Conservation (phyloP, 2,329 filamentous ascomycete species). For the Stemphylium vesicarium region DNA sequence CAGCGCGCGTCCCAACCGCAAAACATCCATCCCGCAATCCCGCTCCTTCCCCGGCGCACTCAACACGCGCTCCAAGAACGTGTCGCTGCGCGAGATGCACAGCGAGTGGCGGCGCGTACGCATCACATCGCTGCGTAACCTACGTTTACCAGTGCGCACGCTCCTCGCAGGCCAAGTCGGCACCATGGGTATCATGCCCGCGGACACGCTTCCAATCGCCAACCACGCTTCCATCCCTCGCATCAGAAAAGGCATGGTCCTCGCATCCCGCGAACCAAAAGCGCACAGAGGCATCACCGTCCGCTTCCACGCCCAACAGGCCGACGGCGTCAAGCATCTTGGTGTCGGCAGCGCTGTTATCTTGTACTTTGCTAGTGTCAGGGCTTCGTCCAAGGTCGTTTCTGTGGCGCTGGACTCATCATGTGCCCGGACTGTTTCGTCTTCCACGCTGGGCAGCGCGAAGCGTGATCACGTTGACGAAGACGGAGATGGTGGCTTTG, state of each 20-base stretch:
- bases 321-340: constrained; percentile 67
- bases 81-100: constrained; percentile 22
- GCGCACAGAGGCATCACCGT: constrained; percentile 61
- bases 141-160: constrained; percentile 79
- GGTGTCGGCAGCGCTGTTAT: constrained; percentile 74
- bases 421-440: no score
- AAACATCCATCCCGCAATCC: constrained; percentile 48
- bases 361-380: constrained; percentile 85
- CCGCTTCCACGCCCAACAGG: constrained; percentile 62
- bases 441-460: constrained; percentile 2
- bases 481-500: constrained; percentile 55
- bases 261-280: constrained; percentile 67
- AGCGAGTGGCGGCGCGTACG: constrained; percentile 77
- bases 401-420: constrained; percentile 49
- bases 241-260: constrained; percentile 80
- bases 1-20: constrained; percentile 31
- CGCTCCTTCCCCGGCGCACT: constrained; percentile 58
- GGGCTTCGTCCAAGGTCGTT: constrained; percentile 78
- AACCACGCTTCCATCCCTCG: constrained; percentile 42
- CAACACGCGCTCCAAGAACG: constrained; percentile 29
- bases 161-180: constrained; percentile 85
- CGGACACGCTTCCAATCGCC: constrained; percentile 29
- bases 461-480: constrained; percentile 21
- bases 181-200: constrained; percentile 76
- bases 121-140: constrained; percentile 85